Percentiles rank a stretch among this genome's conserved stretches.
Conservation (phyloP, 148 eudicot genomes). For the Rhododendron kiyosumense region DNA sequence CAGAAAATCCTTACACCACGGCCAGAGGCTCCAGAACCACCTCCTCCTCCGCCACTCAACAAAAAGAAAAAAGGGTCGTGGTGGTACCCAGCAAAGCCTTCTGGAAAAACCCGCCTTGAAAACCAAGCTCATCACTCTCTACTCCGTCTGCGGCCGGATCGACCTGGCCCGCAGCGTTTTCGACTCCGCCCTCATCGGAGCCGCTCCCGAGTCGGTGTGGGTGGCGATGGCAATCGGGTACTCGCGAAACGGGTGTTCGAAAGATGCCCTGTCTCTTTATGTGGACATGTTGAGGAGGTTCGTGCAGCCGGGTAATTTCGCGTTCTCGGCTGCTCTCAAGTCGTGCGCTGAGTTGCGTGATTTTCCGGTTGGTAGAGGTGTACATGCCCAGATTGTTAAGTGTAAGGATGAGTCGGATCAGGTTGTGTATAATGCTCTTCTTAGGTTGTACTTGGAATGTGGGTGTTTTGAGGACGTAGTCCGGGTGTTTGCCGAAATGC, state of each 20-base stretch:
- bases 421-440: conserved; percentile 32
- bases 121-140: conserved; percentile 25
- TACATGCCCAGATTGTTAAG: conserved; percentile 39
- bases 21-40: conserved; percentile 31
- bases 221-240: conserved; percentile 46
- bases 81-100: neutral
- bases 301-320: conserved; percentile 26
- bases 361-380: conserved; percentile 23
- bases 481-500: conserved; percentile 40
- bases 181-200: conserved; percentile 7
- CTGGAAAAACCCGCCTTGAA: neutral
- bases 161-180: conserved; percentile 30
- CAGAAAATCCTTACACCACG: conserved; percentile 28
- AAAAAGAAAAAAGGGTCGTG: neutral
- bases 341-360: conserved; percentile 22
- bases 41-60: conserved; percentile 13
- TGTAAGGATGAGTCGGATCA: conserved; percentile 27
- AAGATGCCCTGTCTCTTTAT: conserved; percentile 28
- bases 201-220: conserved; percentile 22
- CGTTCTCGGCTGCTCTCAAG: conserved; percentile 32
- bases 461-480: conserved; percentile 32
- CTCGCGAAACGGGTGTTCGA: conserved; percentile 23
- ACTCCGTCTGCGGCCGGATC: conserved; percentile 30
- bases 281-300: conserved; percentile 27
- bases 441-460: conserved; percentile 29